These are phyloP conservation scores for Cordyceps militaris DNA, from an alignment of 2,329 filamentous ascomycete species.

Conservation along the genomic window DNA sequence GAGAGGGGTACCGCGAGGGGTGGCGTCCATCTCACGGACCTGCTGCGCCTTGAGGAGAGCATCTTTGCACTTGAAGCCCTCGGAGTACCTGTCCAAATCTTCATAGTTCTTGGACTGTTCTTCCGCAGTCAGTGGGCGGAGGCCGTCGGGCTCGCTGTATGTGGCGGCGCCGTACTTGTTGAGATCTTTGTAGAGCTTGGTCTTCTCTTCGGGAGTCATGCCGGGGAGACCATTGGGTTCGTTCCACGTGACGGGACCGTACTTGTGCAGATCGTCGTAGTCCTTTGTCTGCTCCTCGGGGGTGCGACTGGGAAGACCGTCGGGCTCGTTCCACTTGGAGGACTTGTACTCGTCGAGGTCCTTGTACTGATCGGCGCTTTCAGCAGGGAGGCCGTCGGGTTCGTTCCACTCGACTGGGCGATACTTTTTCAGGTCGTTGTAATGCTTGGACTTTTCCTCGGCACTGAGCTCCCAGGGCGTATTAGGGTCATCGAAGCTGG, in stretches of 20 bases:
- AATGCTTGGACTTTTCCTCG: slow-evolving; percentile 22
- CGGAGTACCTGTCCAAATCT: slow-evolving; percentile 34
- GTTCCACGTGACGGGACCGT: slow-evolving; percentile 22
- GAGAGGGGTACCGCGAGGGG: slow-evolving; percentile 30
- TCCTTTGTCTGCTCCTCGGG: slow-evolving; percentile 21
- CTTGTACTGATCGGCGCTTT: slow-evolving; percentile 20
- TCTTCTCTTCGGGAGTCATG: slow-evolving; percentile 26
- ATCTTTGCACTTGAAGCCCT: slow-evolving; percentile 29
- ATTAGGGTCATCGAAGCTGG: slow-evolving; percentile 23
- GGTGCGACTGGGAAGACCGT: slow-evolving; percentile 18
- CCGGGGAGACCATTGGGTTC: slow-evolving; percentile 22
- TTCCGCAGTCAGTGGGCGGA: slow-evolving; percentile 24
- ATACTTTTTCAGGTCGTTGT: slow-evolving; percentile 24
- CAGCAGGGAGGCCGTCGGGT: slow-evolving; percentile 3
- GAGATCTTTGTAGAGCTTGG: slow-evolving; percentile 31
- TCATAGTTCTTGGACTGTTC: slow-evolving; percentile 32
- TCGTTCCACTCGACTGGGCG: slow-evolving; percentile 21
- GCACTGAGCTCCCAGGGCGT: slow-evolving; percentile 21
- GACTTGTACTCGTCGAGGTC: slow-evolving; percentile 23
- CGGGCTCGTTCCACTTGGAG: slow-evolving; percentile 24
- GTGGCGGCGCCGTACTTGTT: slow-evolving; percentile 24
- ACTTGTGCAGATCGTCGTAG: slow-evolving; percentile 29
- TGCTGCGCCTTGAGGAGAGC: slow-evolving; percentile 23
- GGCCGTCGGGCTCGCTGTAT: slow-evolving; percentile 27
- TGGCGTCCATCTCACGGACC: slow-evolving; percentile 23